Base-by-base conservation (phyloP, 176 grass and related monocot genomes). In the Lolium perenne region DNA sequence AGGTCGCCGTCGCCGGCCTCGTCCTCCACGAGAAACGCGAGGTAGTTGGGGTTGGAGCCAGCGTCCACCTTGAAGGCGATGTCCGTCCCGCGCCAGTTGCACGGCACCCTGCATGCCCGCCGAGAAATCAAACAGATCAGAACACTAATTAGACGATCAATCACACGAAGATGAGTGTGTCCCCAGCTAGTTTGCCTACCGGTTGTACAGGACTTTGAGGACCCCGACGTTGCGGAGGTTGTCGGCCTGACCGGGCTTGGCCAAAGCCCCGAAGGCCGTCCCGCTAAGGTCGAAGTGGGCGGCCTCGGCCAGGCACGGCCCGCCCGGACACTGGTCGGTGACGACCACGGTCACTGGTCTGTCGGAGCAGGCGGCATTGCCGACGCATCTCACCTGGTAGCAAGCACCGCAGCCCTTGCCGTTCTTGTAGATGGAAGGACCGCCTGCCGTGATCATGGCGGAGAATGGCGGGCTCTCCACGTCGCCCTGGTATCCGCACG, bases 201-300 rank as follows among this genome's bases (percentile, higher is more conserved):
- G 73, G 2, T 57, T 69, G 84, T 91, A 94, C 53, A 91, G 82
- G 65, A 97, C 73, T 14, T 79, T 45, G 48, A 97, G 51, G 74
- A 23, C 62, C 58, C 95, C 95, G 15, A 84, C 95, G 68, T 1
- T 10, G 35, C 95, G 92, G 67, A 94, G 92, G 58, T 91, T 79
- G 67, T 97, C 87, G 21, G 74, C 91, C 74, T 89, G 83, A 38
- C 91, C 92, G 1, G 91, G 51, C 35, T 73, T 75, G 0, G 92
- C 92, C 92, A 97, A 77, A 29, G 88, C 90, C 0, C 95, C 92
- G 50, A 97, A 97, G 64, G 92, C 90, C 25, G 87, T 92, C 15
- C 95, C 95, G 74, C 95, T 97, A 25, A 97, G 80, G 82, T 97
- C 95, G 86, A 97, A 97, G 73, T 97, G 95, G n/a, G 70, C 89